phyloP scores from a whole-genome alignment of 2,329 filamentous ascomycete species.

The Verticillium albo-atrum region DNA sequence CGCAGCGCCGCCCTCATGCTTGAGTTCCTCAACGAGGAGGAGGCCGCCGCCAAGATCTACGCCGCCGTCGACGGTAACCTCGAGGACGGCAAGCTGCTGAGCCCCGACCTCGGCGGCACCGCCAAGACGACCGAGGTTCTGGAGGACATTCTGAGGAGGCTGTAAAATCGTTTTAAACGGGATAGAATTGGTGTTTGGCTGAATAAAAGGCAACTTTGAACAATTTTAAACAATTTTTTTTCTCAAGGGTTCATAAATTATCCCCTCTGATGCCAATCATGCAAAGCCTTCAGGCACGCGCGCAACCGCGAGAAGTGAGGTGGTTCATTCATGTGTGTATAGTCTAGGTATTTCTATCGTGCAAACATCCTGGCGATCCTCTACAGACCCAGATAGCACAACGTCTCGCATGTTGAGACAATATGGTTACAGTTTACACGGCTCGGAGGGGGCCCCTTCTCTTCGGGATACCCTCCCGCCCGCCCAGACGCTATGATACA shows the following conservation, averaged over 20 bases:
- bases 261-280: not conserved
- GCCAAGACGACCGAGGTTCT: slow-evolving; percentile 84
- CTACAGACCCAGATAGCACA: not conserved
- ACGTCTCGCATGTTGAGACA: not conserved
- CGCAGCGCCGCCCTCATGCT: slow-evolving; percentile 91
- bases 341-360: not conserved
- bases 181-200: not conserved
- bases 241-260: too few relatives aligned
- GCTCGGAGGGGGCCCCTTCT: not conserved
- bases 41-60: slow-evolving; percentile 86
- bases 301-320: not conserved
- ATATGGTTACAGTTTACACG: not conserved
- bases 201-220: not conserved
- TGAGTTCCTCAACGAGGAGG: slow-evolving; percentile 86
- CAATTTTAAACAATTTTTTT: not conserved
- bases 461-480: not conserved
- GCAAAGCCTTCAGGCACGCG: not conserved
- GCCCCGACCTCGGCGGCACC: slow-evolving; percentile 84
- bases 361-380: not conserved
- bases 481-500: not conserved
- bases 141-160: slow-evolving; percentile 75
- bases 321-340: not conserved
- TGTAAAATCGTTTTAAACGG: slow-evolving; percentile 46
- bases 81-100: slow-evolving; percentile 75
- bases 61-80: slow-evolving; percentile 87